Evolutionary conservation across 1,139 yeast genomes (phyloP).

Genomic region (Suhomyces yuchorum): DNA sequence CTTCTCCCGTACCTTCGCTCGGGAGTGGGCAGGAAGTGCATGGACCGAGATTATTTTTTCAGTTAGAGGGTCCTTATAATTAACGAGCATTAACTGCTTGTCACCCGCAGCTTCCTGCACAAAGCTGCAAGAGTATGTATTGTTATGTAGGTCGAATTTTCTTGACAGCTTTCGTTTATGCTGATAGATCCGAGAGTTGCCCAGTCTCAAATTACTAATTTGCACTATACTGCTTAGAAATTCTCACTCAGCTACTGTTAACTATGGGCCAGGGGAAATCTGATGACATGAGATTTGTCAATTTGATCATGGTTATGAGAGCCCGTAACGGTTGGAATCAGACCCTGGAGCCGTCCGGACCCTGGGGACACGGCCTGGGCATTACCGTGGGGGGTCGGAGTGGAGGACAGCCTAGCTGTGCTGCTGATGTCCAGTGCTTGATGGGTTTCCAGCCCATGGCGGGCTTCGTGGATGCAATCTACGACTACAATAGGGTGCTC

Average conservation of each 20-base stretch:
- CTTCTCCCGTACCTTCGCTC: neutral
- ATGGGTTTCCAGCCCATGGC: too few species aligned
- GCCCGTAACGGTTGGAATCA: neutral
- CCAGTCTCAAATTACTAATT: conserved; percentile 7
- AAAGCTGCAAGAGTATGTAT: neutral
- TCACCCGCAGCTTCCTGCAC: neutral
- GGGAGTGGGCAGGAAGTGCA: neutral
- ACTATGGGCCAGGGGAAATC: neutral
- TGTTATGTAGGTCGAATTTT: conserved; percentile 1
- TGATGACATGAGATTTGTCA: neutral
- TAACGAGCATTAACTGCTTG: conserved; percentile 1
- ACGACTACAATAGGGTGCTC: too few species aligned
- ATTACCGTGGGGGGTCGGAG: too few species aligned
- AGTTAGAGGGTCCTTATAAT: conserved; percentile 1
- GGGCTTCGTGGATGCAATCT: too few species aligned
- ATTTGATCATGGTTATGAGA: conserved; percentile 1
- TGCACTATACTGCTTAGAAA: conserved; percentile 6
- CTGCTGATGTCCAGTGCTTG: too few species aligned
- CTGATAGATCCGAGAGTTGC: neutral
- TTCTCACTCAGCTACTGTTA: neutral
- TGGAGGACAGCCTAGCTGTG: too few species aligned
- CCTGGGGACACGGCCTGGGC: neutral
- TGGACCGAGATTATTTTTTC: conserved; percentile 3
- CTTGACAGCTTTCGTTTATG: conserved; percentile 11
- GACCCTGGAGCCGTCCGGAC: conserved; percentile 4